Evolutionary conservation across 495 filamentous ascomycete genomes (phyloP).

Genomic region (Hypoxylon lienhwacheense): DNA sequence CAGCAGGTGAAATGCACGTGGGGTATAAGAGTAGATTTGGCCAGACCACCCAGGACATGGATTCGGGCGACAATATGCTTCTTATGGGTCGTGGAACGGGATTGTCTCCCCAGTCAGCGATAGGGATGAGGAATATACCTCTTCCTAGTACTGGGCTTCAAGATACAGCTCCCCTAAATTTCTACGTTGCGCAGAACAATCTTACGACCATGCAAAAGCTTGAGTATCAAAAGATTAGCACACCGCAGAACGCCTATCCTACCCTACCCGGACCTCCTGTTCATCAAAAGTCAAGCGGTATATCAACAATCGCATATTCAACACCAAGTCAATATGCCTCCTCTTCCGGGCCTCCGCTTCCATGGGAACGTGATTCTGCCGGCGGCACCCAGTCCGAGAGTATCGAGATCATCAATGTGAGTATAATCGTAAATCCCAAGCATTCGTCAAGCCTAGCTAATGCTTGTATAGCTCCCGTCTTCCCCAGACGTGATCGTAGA

Average conservation of each 20-base stretch:
- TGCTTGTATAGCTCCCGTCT: slow-evolving; percentile 27
- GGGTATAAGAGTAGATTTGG: slow-evolving; percentile 2
- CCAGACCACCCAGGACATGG: slow-evolving; percentile 1
- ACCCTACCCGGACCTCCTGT: slow-evolving; percentile 12
- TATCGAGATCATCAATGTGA: slow-evolving; percentile 22
- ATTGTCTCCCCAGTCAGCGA: slow-evolving; percentile 2
- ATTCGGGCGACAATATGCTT: slow-evolving; percentile 7
- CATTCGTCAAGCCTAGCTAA: slow-evolving; percentile 7
- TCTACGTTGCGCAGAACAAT: slow-evolving; percentile 36
- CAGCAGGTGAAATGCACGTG: slow-evolving; percentile 18
- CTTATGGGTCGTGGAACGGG: neutral
- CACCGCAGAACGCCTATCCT: slow-evolving; percentile 20
- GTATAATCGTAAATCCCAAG: neutral
- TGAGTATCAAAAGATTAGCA: slow-evolving; percentile 33
- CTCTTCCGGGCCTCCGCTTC: slow-evolving; percentile 34
- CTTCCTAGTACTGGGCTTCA: slow-evolving; percentile 16
- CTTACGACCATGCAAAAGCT: slow-evolving; percentile 42
- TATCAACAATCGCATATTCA: slow-evolving; percentile 35
- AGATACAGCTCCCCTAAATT: slow-evolving; percentile 14
- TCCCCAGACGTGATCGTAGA: slow-evolving; percentile 33
- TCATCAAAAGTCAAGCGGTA: slow-evolving; percentile 35
- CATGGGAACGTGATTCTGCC: slow-evolving; percentile 26
- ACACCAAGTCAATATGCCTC: slow-evolving; percentile 35
- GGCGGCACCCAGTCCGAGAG: slow-evolving; percentile 13
- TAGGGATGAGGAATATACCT: slow-evolving; percentile 14